phyloP scores from a whole-genome alignment of 2,329 filamentous ascomycete genomes.

The Hypoxylon sp. region DNA sequence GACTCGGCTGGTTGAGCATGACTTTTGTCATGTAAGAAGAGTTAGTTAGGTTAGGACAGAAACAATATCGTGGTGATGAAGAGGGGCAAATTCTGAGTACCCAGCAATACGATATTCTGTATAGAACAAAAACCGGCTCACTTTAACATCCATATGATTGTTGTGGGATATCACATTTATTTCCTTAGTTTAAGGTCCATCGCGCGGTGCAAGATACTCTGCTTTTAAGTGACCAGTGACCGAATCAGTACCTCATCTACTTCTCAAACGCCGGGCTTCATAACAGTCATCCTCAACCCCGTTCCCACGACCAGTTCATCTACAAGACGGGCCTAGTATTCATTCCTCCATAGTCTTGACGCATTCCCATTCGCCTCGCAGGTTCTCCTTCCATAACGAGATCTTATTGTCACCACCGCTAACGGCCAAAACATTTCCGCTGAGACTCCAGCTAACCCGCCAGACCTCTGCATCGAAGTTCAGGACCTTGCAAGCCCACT shows the following conservation, averaged over 20 bases:
- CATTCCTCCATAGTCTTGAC: conserved; percentile 97
- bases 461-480: conserved; percentile 91
- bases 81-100: background rate
- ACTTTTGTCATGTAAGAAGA: too few species aligned
- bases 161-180: conserved; percentile 42
- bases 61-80: background rate
- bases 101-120: background rate
- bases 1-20: too few species aligned
- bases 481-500: conserved; percentile 89
- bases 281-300: conserved; percentile 30
- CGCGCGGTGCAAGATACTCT: conserved; percentile 28
- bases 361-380: conserved; percentile 96
- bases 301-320: conserved; percentile 8
- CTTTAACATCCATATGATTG: conserved; percentile 33
- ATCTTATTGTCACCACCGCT: conserved; percentile 97
- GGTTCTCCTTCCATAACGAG: conserved; percentile 97
- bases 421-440: conserved; percentile 94
- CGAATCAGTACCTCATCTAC: conserved; percentile 36
- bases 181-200: conserved; percentile 33
- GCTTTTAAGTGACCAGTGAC: conserved; percentile 32
- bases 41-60: background rate
- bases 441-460: conserved; percentile 98
- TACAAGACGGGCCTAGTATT: conserved; percentile 4
- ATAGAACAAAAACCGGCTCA: conserved; percentile 2
- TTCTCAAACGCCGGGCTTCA: conserved; percentile 41